A percentile compares a stretch with the other conserved stretches of the same genome.
These are phyloP conservation scores for Capsella rubella DNA, from an alignment of 441 rosid species.

Conservation along the genomic window DNA sequence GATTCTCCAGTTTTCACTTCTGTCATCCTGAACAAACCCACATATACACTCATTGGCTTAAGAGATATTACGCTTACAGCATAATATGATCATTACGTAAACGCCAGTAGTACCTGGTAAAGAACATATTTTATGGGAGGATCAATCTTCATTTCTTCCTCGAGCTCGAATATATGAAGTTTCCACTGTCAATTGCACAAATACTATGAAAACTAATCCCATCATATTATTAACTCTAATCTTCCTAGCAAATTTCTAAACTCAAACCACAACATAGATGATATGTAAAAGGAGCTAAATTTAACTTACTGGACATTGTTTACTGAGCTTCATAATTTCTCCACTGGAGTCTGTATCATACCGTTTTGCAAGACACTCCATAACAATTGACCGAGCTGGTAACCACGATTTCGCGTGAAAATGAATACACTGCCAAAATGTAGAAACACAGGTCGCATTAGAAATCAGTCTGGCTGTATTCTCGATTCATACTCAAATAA, in stretches of 20 bases:
- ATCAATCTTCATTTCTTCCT: slow-evolving; percentile 58
- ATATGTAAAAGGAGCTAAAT: neutral
- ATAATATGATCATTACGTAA: neutral
- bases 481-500: neutral
- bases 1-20: slow-evolving; percentile 54
- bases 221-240: too few relatives aligned
- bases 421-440: slow-evolving; percentile 47
- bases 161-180: slow-evolving; percentile 55
- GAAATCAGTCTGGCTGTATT: neutral
- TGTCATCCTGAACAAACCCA: slow-evolving; percentile 50
- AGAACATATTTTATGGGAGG: slow-evolving; percentile 57
- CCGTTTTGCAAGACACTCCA: slow-evolving; percentile 57
- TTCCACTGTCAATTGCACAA: slow-evolving; percentile 52
- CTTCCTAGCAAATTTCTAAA: neutral
- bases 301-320: slow-evolving; percentile 56
- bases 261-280: neutral
- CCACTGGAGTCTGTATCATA: slow-evolving; percentile 49
- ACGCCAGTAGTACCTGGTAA: slow-evolving; percentile 48
- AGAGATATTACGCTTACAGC: neutral
- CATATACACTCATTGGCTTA: slow-evolving; percentile 9
- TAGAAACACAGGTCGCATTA: neutral
- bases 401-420: slow-evolving; percentile 63
- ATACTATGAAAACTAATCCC: slow-evolving; percentile 14
- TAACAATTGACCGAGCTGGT: slow-evolving; percentile 58
- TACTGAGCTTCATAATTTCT: slow-evolving; percentile 55